Conservation (phyloP, 768 basidiomycete species). For the Piloderma croceum region DNA sequence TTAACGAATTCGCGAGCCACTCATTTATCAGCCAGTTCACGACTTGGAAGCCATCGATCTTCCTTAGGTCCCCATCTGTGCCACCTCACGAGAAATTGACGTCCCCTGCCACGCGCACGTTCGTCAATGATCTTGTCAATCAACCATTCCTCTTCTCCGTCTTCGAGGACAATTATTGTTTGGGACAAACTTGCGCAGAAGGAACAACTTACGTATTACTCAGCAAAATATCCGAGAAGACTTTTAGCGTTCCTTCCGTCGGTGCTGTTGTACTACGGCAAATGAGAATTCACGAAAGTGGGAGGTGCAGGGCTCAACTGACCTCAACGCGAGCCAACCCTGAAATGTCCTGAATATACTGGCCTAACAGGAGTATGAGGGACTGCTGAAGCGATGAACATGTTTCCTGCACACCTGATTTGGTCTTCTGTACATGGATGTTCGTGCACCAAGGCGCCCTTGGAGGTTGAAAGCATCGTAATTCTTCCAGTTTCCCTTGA, state of each 20-base stretch:
- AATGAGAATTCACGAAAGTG: too few relatives aligned
- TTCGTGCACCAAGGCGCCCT: slow-evolving; percentile 53
- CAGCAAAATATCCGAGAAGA: slow-evolving; percentile 61
- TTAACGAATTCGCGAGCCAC: too few relatives aligned
- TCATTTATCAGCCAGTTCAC: too few relatives aligned
- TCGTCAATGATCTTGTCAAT: slow-evolving; percentile 10
- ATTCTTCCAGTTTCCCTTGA: slow-evolving; percentile 54
- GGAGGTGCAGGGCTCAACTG: too few relatives aligned
- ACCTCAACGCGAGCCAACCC: slow-evolving; percentile 73
- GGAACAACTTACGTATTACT: slow-evolving; percentile 56
- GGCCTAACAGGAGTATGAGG: slow-evolving; percentile 33
- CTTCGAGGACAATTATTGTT: slow-evolving; percentile 26
- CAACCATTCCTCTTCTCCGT: background rate
- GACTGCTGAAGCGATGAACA: too few relatives aligned
- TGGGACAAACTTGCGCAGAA: slow-evolving; percentile 20
- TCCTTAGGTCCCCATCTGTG: slow-evolving; percentile 4
- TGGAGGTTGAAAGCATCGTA: slow-evolving; percentile 66
- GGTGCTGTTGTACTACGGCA: slow-evolving; percentile 67
- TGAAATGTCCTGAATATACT: slow-evolving; percentile 63
- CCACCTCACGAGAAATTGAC: slow-evolving; percentile 7
- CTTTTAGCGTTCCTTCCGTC: slow-evolving; percentile 60
- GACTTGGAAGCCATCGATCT: background rate
- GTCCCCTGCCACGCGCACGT: background rate
- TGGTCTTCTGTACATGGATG: slow-evolving; percentile 56
- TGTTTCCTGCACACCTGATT: slow-evolving; percentile 43